These are phyloP conservation scores for Phaseolus lunatus DNA, from an alignment of 306 rosid species.

Conservation along the genomic window DNA sequence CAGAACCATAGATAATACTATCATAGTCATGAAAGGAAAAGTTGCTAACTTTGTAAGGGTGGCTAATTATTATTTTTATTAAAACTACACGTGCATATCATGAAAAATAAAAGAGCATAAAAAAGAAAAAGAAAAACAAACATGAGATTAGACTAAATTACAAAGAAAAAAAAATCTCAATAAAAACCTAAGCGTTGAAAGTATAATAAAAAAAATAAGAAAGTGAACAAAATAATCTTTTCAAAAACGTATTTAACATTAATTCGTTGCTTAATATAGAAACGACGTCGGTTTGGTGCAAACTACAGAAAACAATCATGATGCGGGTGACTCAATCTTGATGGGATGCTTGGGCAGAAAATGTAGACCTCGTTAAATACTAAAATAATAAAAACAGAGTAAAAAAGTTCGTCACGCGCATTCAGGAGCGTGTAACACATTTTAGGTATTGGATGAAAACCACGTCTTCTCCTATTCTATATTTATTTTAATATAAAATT, in stretches of 20 bases:
- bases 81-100: too few species aligned
- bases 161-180: too few species aligned
- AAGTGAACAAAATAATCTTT: too few species aligned
- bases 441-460: neutral
- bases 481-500: too few species aligned
- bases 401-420: conserved; percentile 25
- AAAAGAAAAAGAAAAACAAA: too few species aligned
- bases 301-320: neutral
- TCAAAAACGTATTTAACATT: too few species aligned
- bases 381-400: neutral
- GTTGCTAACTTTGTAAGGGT: neutral
- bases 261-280: too few species aligned
- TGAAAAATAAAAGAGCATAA: too few species aligned
- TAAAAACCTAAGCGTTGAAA: too few species aligned
- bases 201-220: too few species aligned
- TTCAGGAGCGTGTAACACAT: neutral
- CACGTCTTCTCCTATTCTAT: neutral
- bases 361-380: conserved; percentile 8
- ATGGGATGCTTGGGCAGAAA: conserved; percentile 45
- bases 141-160: too few species aligned
- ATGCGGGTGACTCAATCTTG: conserved; percentile 29
- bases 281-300: conserved; percentile 53
- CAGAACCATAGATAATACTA: neutral
- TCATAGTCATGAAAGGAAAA: neutral
- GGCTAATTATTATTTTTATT: conserved; percentile 10